Evolutionary conservation across 495 filamentous ascomycete species (phyloP).

Genomic region (Xylaria palmicola): DNA sequence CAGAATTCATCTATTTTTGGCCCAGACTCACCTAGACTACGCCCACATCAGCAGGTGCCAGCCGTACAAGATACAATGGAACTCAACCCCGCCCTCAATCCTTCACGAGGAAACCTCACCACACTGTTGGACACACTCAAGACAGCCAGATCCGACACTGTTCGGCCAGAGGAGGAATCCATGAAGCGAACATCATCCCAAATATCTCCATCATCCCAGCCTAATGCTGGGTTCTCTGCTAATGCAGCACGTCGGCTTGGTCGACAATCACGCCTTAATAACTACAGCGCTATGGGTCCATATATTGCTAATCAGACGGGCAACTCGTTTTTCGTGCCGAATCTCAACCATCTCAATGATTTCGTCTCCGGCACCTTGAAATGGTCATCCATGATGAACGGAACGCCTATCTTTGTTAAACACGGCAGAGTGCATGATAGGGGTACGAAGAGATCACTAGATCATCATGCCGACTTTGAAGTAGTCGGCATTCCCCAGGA

Average conservation of each 20-base stretch:
- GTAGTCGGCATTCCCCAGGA: slow-evolving; percentile 41
- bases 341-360: slow-evolving; percentile 46
- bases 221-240: slow-evolving; percentile 11
- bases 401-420: slow-evolving; percentile 47
- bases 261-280: slow-evolving; percentile 12
- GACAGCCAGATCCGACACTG: slow-evolving; percentile 24
- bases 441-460: slow-evolving; percentile 24
- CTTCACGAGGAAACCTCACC: slow-evolving; percentile 25
- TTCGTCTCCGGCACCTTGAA: slow-evolving; percentile 45
- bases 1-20: slow-evolving; percentile 12
- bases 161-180: slow-evolving; percentile 21
- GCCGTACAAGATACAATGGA: slow-evolving; percentile 16
- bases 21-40: slow-evolving; percentile 21
- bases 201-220: slow-evolving; percentile 21
- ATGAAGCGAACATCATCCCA: slow-evolving; percentile 19
- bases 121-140: slow-evolving; percentile 30
- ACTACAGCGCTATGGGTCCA: slow-evolving; percentile 2
- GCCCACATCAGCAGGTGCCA: slow-evolving; percentile 13
- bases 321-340: slow-evolving; percentile 47
- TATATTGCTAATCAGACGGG: slow-evolving; percentile 35
- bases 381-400: slow-evolving; percentile 44
- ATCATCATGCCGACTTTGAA: slow-evolving; percentile 40
- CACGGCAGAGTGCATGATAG: slow-evolving; percentile 36
- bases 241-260: slow-evolving; percentile 18
- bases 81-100: slow-evolving; percentile 10